Conservation (phyloP, 23 red algal genomes). For the Pyropia haitanensis region DNA sequence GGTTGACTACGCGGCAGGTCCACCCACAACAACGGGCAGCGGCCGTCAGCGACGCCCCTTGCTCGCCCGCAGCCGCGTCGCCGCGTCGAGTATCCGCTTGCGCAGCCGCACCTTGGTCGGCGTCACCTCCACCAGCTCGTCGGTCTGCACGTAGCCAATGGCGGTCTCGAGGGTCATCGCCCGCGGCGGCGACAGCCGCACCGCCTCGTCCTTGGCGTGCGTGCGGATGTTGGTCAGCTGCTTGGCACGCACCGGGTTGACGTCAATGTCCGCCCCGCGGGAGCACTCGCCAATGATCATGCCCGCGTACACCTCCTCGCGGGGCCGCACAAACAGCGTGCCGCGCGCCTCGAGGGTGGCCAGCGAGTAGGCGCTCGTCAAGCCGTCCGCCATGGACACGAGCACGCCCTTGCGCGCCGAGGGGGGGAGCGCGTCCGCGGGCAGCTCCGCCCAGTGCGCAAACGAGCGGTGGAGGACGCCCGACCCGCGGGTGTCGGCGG, state of each 20-base stretch:
- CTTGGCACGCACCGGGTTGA: slow-evolving; percentile 71
- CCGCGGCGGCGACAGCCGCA: slow-evolving; percentile 39
- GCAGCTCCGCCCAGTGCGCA: slow-evolving; percentile 45
- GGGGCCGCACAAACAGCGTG: slow-evolving; percentile 42
- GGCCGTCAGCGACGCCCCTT: too few species aligned
- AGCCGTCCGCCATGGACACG: slow-evolving; percentile 42
- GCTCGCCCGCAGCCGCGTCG: slow-evolving; percentile 1
- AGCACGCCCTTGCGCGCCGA: slow-evolving; percentile 42
- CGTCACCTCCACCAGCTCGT: slow-evolving; percentile 82
- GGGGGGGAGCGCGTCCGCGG: slow-evolving; percentile 12
- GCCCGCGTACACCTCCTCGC: slow-evolving; percentile 59
- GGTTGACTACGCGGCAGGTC: too few species aligned
- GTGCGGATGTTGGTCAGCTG: slow-evolving; percentile 83
- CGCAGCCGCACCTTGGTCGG: slow-evolving; percentile 58
- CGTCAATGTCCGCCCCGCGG: slow-evolving; percentile 58
- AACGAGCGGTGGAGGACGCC: slow-evolving; percentile 74
- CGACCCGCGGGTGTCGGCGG: slow-evolving; percentile 62
- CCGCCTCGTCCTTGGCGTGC: slow-evolving; percentile 53
- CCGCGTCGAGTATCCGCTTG: slow-evolving; percentile 45
- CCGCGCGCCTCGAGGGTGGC: slow-evolving; percentile 46
- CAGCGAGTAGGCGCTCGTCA: slow-evolving; percentile 45
- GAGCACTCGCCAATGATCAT: slow-evolving; percentile 74
- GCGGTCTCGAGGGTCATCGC: slow-evolving; percentile 49
- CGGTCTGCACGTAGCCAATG: slow-evolving; percentile 50
- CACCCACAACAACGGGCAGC: too few species aligned